Evolutionary conservation across 768 basidiomycete species (phyloP), one percentile per base, ranked within the genome.

Genomic region (Suillus subluteus): DNA sequence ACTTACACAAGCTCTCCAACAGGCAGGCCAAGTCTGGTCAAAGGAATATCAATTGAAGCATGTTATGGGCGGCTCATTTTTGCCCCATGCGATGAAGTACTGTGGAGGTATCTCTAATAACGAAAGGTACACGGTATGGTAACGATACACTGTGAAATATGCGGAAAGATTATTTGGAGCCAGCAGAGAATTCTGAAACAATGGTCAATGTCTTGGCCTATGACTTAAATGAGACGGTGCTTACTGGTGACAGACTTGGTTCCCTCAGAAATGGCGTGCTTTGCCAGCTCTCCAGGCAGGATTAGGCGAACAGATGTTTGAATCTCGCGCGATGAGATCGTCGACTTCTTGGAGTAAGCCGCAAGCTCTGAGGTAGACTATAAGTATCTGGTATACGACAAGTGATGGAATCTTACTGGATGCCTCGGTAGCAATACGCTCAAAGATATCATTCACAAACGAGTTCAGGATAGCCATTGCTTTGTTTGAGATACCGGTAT

Each of bases 401-500:
- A 38, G 0, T 3, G 9, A 37, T 32, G 16, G 26, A 21, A 43
- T 15, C 74, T 78, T 75, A 89, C 88, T 89, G 55, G 88, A 90
- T 63, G 89, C 89, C 75, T 90, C 89, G 3, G 86, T 85, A 52
- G 90, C 90, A 71, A 92, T 91, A 54, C 91, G 87, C 79, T 92
- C 91, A 73, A 92, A 92, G 75, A 92, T 92, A 71, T 92, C 91
- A 74, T 92, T 92, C 72, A 92, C 91, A 75, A 92, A 92, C 0
- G 91, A 92, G 83, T 92, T 90, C 70, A 91, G 81, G 76, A 92
- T 92, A 62, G 90, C 88, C 90, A 92, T 91, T 13, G 89, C 89
- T 81, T 94, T 93, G 88, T 91, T 94, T 63, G 92, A 94, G 82
- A 95, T 94, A 88, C 93, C 94, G 68, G 93, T 94, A 79, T 94